Evolutionary conservation across 306 rosid species (phyloP).

Genomic region (Styphnolobium japonicum): DNA sequence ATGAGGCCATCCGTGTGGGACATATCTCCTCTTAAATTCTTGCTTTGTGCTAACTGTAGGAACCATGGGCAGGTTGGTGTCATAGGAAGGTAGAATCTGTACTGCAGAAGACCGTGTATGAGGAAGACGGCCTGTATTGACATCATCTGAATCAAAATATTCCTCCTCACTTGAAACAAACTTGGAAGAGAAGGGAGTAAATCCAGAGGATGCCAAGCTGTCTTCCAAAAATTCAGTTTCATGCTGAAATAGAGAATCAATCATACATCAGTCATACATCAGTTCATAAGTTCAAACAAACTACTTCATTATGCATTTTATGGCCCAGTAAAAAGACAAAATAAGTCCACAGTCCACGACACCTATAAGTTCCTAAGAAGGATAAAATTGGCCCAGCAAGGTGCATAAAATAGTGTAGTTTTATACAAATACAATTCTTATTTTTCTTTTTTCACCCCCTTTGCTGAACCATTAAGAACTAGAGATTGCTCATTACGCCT

Average conservation of each 20-base stretch:
- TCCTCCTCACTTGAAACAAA: conserved; percentile 64
- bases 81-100: conserved; percentile 48
- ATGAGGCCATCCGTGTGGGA: conserved; percentile 90
- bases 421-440: background rate
- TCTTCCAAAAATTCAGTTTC: conserved; percentile 51
- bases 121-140: conserved; percentile 56
- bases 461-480: background rate
- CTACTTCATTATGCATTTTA: background rate
- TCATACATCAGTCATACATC: conserved; percentile 4
- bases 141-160: conserved; percentile 77
- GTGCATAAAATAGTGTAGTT: background rate
- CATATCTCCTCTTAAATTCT: conserved; percentile 69
- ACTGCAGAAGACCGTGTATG: conserved; percentile 48
- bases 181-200: conserved; percentile 40
- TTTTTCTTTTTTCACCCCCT: background rate
- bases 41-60: conserved; percentile 61
- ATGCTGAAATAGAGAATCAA: conserved; percentile 34
- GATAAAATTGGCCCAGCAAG: background rate
- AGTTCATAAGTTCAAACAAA: conserved; percentile 11
- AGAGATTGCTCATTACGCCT: background rate
- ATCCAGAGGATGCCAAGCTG: conserved; percentile 38
- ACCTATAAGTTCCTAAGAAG: background rate
- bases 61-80: conserved; percentile 48
- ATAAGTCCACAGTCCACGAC: background rate
- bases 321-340: background rate